Evolutionary conservation across 169 alveolate genomes (phyloP).

Genomic region (Hammondia hammondi): DNA sequence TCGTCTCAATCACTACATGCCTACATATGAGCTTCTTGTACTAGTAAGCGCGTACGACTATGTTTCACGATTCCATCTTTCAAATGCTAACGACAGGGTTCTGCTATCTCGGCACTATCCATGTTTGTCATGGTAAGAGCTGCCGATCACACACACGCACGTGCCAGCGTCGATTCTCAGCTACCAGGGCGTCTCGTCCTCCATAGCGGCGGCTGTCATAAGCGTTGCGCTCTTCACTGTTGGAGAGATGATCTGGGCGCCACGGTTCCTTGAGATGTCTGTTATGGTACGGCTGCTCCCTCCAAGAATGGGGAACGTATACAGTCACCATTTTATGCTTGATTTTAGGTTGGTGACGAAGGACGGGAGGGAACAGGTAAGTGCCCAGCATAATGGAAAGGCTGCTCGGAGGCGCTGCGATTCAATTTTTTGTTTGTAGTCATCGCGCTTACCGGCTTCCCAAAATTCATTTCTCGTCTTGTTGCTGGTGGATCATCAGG

Average conservation of each 20-base stretch:
- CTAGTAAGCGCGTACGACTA: neutral
- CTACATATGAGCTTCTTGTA: neutral
- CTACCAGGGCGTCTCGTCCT: slow-evolving; percentile 39
- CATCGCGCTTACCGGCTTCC: slow-evolving; percentile 53
- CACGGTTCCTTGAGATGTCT: slow-evolving; percentile 53
- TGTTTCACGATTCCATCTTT: neutral
- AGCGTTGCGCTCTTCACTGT: slow-evolving; percentile 49
- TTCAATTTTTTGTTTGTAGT: neutral
- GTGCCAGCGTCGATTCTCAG: neutral
- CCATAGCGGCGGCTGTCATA: slow-evolving; percentile 43
- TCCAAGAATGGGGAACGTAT: neutral
- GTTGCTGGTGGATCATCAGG: slow-evolving; percentile 66
- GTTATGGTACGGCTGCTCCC: slow-evolving; percentile 38
- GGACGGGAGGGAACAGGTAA: slow-evolving; percentile 59
- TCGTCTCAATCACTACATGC: neutral
- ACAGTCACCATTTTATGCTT: neutral
- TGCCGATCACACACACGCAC: neutral
- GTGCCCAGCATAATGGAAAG: neutral
- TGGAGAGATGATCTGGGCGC: slow-evolving; percentile 72
- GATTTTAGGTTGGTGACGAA: slow-evolving; percentile 46
- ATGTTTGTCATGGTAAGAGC: slow-evolving; percentile 48
- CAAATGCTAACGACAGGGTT: slow-evolving; percentile 7
- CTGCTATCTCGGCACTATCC: slow-evolving; percentile 23
- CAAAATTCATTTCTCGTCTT: slow-evolving; percentile 46
- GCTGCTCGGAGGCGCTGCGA: neutral